Percentiles rank a stretch among this genome's conserved stretches.
Evolutionary conservation across 2,329 filamentous ascomycete species (phyloP).

Genomic region (Coniochaeta sp.): DNA sequence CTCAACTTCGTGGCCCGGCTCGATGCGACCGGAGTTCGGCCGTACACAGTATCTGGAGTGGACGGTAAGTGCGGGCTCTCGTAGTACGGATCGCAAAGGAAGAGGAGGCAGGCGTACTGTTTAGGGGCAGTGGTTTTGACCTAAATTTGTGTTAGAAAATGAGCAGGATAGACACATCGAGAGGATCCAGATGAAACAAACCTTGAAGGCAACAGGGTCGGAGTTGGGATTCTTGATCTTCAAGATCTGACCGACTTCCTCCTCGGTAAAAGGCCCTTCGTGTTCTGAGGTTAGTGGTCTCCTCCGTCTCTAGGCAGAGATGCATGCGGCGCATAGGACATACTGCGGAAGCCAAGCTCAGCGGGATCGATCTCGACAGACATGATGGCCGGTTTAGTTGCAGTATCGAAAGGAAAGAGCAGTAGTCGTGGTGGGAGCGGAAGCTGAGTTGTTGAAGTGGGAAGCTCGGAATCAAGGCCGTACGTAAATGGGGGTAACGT

Average conservation of each 20-base stretch:
- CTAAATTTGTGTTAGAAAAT: slow-evolving; percentile 39
- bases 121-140: slow-evolving; percentile 99
- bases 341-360: slow-evolving; percentile 92
- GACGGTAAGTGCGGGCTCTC: slow-evolving; percentile 15
- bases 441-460: slow-evolving; percentile 3
- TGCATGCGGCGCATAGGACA: slow-evolving; percentile 24
- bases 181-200: slow-evolving; percentile 23
- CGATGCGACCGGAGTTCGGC: slow-evolving; percentile 93
- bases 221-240: slow-evolving; percentile 58
- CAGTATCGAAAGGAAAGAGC: neutral
- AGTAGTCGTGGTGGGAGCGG: neutral
- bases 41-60: slow-evolving; percentile 82
- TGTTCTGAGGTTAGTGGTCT: slow-evolving; percentile 10
- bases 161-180: slow-evolving; percentile 5
- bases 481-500: slow-evolving; percentile 5
- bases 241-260: slow-evolving; percentile 53
- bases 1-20: slow-evolving; percentile 82
- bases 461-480: neutral
- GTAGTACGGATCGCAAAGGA: slow-evolving; percentile 8
- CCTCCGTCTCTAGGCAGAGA: neutral
- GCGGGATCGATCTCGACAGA: slow-evolving; percentile 87
- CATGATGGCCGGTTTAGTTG: slow-evolving; percentile 52
- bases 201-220: slow-evolving; percentile 62
- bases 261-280: slow-evolving; percentile 58
- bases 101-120: slow-evolving; percentile 59